A percentile compares a stretch with the other conserved stretches of the same genome.
Conservation (phyloP, 441 rosid species). For the Gossypium gossypioides region DNA sequence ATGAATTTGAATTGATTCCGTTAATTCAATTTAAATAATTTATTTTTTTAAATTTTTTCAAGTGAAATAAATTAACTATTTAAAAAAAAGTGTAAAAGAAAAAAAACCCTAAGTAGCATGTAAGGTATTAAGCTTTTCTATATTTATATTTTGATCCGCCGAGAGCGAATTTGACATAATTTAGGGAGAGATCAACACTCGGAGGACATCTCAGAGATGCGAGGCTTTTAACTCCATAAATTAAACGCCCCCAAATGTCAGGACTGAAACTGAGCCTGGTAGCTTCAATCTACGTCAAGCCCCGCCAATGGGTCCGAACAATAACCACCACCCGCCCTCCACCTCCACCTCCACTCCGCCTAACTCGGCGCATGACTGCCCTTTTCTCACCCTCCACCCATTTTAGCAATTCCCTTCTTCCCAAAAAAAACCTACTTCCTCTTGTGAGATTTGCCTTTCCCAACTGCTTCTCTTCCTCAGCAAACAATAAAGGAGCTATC, state of each 20-base stretch:
- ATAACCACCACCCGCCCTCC: conserved; percentile 6
- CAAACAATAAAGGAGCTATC: conserved; percentile 16
- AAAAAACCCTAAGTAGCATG: too few species aligned
- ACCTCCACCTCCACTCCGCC: background rate
- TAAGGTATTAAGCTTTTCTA: too few species aligned
- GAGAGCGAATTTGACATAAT: too few species aligned
- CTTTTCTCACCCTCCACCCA: conserved; percentile 30
- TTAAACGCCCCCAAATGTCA: background rate
- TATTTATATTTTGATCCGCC: too few species aligned
- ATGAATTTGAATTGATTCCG: too few species aligned
- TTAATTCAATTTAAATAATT: too few species aligned
- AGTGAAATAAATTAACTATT: too few species aligned
- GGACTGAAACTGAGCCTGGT: background rate
- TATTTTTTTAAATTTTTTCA: too few species aligned
- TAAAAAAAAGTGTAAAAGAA: too few species aligned
- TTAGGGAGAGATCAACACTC: too few species aligned
- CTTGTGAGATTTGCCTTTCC: conserved; percentile 19
- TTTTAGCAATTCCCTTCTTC: conserved; percentile 18
- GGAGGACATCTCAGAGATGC: too few species aligned
- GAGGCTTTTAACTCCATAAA: too few species aligned
- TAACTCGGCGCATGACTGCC: conserved; percentile 34
- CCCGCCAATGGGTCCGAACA: conserved; percentile 31
- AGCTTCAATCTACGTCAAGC: conserved; percentile 19
- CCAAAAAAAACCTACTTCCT: conserved; percentile 28
- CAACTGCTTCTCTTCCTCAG: conserved; percentile 21